A percentile compares a stretch with the other conserved stretches of the same genome.
Conservation (phyloP, 495 filamentous ascomycete species). For the Penicillium fimorum region DNA sequence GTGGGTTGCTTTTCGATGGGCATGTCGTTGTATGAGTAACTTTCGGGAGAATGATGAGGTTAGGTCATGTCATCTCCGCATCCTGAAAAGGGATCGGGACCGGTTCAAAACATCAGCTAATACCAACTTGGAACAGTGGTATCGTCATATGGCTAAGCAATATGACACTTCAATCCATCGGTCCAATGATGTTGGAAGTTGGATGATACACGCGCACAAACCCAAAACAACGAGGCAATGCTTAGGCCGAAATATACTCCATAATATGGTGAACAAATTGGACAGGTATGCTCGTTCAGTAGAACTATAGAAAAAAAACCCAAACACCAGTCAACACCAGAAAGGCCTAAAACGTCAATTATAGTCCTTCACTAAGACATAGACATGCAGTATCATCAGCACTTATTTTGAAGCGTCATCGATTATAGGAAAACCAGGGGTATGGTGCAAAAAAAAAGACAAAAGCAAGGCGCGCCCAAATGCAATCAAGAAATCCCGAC, state of each 20-base stretch:
- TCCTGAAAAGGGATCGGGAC: too few relatives aligned
- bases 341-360: background rate
- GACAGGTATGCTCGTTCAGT: background rate
- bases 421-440: constrained; percentile 19
- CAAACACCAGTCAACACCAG: constrained; percentile 8
- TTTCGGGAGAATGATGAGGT: background rate
- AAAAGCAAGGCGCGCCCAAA: constrained; percentile 20
- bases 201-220: background rate
- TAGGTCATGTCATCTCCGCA: background rate
- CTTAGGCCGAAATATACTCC: background rate
- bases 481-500: constrained; percentile 15
- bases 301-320: background rate
- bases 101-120: background rate
- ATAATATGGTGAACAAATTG: background rate
- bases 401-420: constrained; percentile 17
- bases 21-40: background rate
- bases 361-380: constrained; percentile 1
- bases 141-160: background rate
- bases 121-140: background rate
- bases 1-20: background rate
- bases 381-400: constrained; percentile 10
- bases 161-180: background rate
- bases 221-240: background rate
- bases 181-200: background rate
- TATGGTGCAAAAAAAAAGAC: constrained; percentile 19